Evolutionary conservation across 2,329 filamentous ascomycete genomes (phyloP), one percentile per base, ranked within the genome.

Genomic region (Penicillium freii): DNA sequence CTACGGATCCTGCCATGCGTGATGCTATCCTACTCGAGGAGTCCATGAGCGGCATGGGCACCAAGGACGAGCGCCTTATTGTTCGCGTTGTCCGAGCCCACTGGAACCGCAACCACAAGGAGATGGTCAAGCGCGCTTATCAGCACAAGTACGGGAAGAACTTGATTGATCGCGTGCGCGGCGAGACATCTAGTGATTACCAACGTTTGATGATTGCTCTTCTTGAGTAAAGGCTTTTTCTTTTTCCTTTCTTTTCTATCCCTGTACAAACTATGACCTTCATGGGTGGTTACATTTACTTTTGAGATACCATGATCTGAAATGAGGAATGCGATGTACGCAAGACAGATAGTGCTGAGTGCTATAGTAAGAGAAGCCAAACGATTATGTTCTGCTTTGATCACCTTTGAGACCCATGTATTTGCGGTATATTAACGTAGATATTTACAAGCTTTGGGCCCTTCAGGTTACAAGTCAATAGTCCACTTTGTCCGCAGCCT

Each of bases 111-210:
- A 81, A 80, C 54, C 85, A 89, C 65, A 81, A 96, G 80, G 84
- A 86, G 50, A 88, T 90, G 64, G 88, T 96, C 56, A 92, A 90
- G 75, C 82, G 80, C 0, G 91, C 90, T 10, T 97, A 92, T 74
- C 80, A 86, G 68, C 84, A 88, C 66, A 82, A 82, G 46, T 95
- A 88, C 74, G 82, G 84, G 64, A 85, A 78, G 67, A 87, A 86
- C 61, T 76, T 97, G 55, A 81, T 83, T 11, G 80, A 80, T 55
- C 81, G 91, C 47, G 89, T 97, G 68, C 84, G 84, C 70, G 86
- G 87, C 2, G 93, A 97, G 80, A 95, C 91, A 5, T 90, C 88
- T 60, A 90, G 92, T 5, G 88, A 96, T 74, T 96, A 94, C 66
- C 82, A 90, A 76, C 83, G 78, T 65, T 75, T 93, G 68, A 81